A percentile compares a stretch with the other conserved stretches of the same genome.
Conservation (phyloP, 2,329 filamentous ascomycete species). For the Coniochaeta sp. region DNA sequence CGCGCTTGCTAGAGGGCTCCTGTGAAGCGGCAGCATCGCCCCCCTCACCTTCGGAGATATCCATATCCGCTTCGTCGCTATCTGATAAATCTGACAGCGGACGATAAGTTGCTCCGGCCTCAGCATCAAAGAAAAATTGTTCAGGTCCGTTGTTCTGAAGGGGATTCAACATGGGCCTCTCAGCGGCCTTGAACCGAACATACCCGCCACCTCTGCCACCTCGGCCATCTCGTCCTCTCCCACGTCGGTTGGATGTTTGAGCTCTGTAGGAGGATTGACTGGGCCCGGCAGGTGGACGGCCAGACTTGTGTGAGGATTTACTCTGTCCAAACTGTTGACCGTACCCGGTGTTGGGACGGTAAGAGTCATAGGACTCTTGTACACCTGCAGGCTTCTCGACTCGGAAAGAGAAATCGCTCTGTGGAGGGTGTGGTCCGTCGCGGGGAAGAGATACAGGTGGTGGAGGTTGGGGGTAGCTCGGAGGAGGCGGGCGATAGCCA, state of each 20-base stretch:
- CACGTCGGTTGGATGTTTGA: not conserved
- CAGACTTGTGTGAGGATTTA: not conserved
- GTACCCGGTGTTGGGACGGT: conserved; percentile 17
- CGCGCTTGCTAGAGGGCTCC: conserved; percentile 35
- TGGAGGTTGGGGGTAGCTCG: conserved; percentile 6
- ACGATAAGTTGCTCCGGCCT: conserved; percentile 42
- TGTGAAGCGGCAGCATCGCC: conserved; percentile 21
- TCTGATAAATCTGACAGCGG: conserved; percentile 52
- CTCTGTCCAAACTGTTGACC: not conserved
- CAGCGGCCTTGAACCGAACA: conserved; percentile 32
- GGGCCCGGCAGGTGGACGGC: not conserved
- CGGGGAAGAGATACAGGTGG: conserved; percentile 4
- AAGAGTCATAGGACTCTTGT: conserved; percentile 25
- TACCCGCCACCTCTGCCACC: conserved; percentile 16
- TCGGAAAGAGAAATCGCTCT: conserved; percentile 49
- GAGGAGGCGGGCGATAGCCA: conserved; percentile 1
- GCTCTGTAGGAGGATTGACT: not conserved
- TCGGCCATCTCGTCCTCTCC: conserved; percentile 1
- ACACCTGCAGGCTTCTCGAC: conserved; percentile 44
- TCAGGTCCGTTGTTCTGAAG: conserved; percentile 32
- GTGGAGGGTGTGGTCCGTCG: conserved; percentile 22
- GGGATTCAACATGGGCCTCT: conserved; percentile 41
- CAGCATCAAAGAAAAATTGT: conserved; percentile 36
- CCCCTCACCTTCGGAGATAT: conserved; percentile 45
- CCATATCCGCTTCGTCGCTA: conserved; percentile 57